Conservation (phyloP, 306 rosid species). For the Fragaria iinumae region DNA sequence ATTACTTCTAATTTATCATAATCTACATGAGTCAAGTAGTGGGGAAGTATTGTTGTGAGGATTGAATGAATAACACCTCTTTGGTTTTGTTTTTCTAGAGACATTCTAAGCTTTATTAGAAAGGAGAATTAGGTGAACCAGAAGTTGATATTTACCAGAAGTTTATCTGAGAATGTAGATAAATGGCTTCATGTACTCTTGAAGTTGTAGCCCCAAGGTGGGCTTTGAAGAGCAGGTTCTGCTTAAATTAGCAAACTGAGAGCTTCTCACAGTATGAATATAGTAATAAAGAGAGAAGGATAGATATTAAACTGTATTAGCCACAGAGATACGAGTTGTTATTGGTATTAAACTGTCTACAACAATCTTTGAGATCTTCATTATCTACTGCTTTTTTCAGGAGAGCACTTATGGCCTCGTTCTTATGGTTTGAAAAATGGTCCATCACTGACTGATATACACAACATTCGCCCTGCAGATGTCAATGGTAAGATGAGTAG, state of each 20-base stretch:
- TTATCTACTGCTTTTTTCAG: constrained; percentile 16
- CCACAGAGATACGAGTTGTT: neutral
- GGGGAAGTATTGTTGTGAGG: neutral
- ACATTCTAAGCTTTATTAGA: neutral
- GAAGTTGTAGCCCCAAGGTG: neutral
- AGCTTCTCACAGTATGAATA: neutral
- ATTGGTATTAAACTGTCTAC: neutral
- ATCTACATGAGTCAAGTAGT: neutral
- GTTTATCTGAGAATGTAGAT: neutral
- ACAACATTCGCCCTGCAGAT: constrained; percentile 74
- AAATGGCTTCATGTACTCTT: neutral
- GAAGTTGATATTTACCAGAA: neutral
- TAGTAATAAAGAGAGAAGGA: neutral
- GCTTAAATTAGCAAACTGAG: neutral
- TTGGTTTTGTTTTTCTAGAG: neutral
- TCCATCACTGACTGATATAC: constrained; percentile 63
- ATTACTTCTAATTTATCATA: neutral
- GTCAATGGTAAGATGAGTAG: constrained; percentile 49
- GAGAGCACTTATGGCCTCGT: constrained; percentile 85
- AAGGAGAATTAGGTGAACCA: neutral
- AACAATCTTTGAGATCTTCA: neutral
- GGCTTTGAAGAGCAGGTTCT: neutral
- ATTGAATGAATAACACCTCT: neutral
- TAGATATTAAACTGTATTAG: neutral
- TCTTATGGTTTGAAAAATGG: constrained; percentile 63